phyloP scores from a whole-genome alignment of 805 yeast species.

The Ogataea zsoltii region DNA sequence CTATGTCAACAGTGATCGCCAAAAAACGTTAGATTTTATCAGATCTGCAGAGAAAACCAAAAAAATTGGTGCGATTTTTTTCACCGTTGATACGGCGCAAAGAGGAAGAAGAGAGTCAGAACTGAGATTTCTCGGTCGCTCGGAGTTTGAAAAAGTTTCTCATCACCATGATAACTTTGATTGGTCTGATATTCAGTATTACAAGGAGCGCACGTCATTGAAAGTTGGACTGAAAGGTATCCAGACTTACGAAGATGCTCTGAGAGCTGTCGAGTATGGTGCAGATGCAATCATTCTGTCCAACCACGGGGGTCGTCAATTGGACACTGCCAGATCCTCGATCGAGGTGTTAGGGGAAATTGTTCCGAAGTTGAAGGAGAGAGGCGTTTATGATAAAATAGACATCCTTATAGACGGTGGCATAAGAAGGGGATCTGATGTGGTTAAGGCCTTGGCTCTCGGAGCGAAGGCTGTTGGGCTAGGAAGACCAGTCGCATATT shows the following conservation, averaged over 20 bases:
- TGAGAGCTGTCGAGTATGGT: constrained; percentile 53
- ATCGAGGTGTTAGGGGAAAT: constrained; percentile 57
- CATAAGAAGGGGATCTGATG: constrained; percentile 38
- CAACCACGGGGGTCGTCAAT: constrained; percentile 73
- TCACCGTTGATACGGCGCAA: constrained; percentile 87
- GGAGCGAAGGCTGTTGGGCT: constrained; percentile 41
- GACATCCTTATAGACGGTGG: constrained; percentile 40
- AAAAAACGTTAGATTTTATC: constrained; percentile 54
- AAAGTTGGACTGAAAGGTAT: constrained; percentile 58
- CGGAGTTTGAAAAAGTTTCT: constrained; percentile 23
- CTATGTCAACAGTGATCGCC: constrained; percentile 71
- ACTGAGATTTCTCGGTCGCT: constrained; percentile 17
- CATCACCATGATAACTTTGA: constrained; percentile 45
- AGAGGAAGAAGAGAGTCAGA: constrained; percentile 80
- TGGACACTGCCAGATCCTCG: constrained; percentile 59
- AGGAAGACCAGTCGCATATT: constrained; percentile 29
- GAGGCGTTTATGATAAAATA: constrained; percentile 36
- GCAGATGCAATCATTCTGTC: constrained; percentile 64
- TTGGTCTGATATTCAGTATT: constrained; percentile 62
- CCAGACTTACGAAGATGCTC: constrained; percentile 61
- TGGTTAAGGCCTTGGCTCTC: constrained; percentile 36
- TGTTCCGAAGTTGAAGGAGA: constrained; percentile 34
- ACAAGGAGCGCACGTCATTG: constrained; percentile 31
- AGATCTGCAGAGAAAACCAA: constrained; percentile 60
- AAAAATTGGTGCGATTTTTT: constrained; percentile 65